phyloP scores from a whole-genome alignment of 2,329 filamentous ascomycete species.

The Monosporascus sp. region DNA sequence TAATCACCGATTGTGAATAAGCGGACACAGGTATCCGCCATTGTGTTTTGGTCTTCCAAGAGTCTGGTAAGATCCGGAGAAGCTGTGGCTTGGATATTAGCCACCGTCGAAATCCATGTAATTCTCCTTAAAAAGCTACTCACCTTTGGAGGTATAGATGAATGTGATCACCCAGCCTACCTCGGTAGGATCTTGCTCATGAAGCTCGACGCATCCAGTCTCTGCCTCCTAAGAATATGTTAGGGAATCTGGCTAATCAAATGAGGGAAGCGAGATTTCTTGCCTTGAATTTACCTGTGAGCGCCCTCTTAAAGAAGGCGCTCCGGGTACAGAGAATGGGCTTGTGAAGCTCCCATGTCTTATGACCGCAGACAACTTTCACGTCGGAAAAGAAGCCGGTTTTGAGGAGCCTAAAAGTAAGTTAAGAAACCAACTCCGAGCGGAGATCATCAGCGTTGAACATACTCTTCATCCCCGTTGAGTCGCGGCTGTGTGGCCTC shows the following conservation, averaged over 20 bases:
- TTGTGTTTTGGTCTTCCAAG: neutral
- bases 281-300: neutral
- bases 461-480: neutral
- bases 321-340: conserved; percentile 3
- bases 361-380: conserved; percentile 1
- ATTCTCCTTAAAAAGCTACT: neutral
- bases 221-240: neutral
- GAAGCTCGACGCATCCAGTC: neutral
- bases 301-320: conserved; percentile 4
- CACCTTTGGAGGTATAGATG: conserved; percentile 5
- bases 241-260: neutral
- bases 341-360: conserved; percentile 8
- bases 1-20: neutral
- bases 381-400: conserved; percentile 6
- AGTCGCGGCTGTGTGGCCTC: too few relatives aligned
- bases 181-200: conserved; percentile 1
- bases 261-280: neutral
- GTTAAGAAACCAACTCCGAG: neutral
- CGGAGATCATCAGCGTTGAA: neutral
- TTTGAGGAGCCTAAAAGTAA: neutral
- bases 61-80: neutral
- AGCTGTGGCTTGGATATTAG: neutral
- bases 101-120: too few relatives aligned
- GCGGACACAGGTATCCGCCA: neutral
- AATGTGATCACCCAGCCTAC: conserved; percentile 3